Evolutionary conservation across 495 filamentous ascomycete genomes (phyloP).

Genomic region (Penicillium waksmanii): DNA sequence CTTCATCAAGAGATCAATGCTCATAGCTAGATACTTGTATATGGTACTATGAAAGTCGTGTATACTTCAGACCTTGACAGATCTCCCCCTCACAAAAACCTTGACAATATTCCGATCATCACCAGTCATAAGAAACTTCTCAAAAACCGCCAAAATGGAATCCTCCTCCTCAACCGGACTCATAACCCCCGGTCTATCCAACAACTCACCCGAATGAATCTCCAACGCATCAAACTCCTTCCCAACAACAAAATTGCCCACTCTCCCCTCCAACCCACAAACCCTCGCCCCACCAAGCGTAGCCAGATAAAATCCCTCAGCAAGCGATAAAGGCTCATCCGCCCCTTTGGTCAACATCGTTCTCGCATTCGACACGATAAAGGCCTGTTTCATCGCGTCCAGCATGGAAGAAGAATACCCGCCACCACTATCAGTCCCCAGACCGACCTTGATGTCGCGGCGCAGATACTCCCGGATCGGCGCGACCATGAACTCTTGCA

Average conservation of each 20-base stretch:
- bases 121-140: constrained; percentile 69
- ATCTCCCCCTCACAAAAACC: constrained; percentile 60
- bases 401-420: constrained; percentile 63
- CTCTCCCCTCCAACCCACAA: constrained; percentile 53
- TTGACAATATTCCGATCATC: constrained; percentile 64
- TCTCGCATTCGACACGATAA: constrained; percentile 61
- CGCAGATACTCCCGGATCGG: constrained; percentile 60
- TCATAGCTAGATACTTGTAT: not conserved
- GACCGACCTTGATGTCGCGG: constrained; percentile 63
- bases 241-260: constrained; percentile 62
- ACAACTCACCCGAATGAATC: constrained; percentile 44
- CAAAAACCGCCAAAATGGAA: constrained; percentile 50
- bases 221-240: constrained; percentile 69
- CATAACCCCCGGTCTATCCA: constrained; percentile 46
- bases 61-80: constrained; percentile 55
- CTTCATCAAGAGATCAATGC: not conserved
- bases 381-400: constrained; percentile 61
- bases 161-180: constrained; percentile 58
- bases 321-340: constrained; percentile 52
- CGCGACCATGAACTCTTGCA: constrained; percentile 64
- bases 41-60: not conserved
- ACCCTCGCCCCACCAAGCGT: constrained; percentile 67
- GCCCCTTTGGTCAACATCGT: constrained; percentile 51
- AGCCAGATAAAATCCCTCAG: constrained; percentile 62
- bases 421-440: constrained; percentile 71